Evolutionary conservation across 208 protist species (phyloP).

Genomic region (Porcisia hertigi): DNA sequence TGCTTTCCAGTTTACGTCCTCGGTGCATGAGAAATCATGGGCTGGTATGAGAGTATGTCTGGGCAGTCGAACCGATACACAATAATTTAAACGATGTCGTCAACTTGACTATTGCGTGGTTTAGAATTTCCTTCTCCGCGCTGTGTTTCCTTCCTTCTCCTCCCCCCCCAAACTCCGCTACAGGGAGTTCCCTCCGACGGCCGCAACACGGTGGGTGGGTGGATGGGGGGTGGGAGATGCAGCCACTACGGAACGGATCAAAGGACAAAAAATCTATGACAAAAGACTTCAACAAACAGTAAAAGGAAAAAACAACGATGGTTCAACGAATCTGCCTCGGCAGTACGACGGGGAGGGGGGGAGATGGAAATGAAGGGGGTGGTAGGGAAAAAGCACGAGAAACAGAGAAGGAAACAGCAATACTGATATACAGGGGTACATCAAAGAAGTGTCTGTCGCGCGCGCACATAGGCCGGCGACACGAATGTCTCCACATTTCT

Average conservation of each 20-base stretch:
- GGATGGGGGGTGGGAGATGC: too few species aligned
- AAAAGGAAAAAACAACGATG: conserved; percentile 9
- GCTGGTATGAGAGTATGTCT: not conserved
- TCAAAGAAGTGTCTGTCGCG: not conserved
- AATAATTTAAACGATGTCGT: not conserved
- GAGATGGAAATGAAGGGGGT: not conserved
- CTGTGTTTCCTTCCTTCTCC: not conserved
- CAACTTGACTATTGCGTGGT: not conserved
- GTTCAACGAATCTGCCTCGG: conserved; percentile 1
- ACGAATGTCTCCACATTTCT: not conserved
- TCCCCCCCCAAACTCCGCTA: too few species aligned
- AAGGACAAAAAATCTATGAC: not conserved
- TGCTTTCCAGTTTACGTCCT: not conserved
- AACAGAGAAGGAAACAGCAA: not conserved
- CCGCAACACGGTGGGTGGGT: too few species aligned
- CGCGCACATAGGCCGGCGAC: not conserved
- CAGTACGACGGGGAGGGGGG: not conserved
- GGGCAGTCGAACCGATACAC: not conserved
- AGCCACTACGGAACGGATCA: not conserved
- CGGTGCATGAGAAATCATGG: not conserved
- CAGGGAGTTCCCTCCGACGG: not conserved
- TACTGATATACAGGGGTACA: not conserved
- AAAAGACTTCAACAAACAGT: conserved; percentile 4
- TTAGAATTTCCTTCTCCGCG: not conserved
- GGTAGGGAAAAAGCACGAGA: not conserved